Percentiles rank a stretch among this genome's conserved stretches.
phyloP scores from a whole-genome alignment of 2,329 filamentous ascomycete genomes.

The Westerdykella ornata region DNA sequence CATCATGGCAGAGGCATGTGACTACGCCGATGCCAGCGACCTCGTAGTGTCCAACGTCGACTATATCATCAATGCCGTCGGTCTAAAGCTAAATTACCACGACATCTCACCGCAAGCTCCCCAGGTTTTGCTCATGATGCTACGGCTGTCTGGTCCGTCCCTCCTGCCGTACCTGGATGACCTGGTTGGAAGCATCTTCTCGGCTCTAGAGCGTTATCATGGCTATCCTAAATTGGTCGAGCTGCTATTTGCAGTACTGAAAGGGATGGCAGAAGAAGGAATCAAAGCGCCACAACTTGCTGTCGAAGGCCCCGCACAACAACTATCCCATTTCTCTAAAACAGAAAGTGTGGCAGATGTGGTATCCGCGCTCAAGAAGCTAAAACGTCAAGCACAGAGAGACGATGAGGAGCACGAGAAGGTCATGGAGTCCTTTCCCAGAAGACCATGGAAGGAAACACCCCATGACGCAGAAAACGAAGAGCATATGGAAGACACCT shows the following conservation, averaged over 20 bases:
- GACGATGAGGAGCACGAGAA: constrained; percentile 21
- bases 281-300: constrained; percentile 51
- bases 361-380: constrained; percentile 30
- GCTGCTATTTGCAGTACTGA: constrained; percentile 73
- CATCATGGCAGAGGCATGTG: constrained; percentile 66
- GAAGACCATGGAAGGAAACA: constrained; percentile 29
- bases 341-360: constrained; percentile 15
- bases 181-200: constrained; percentile 83
- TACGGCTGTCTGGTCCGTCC: constrained; percentile 72
- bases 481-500: constrained; percentile 27
- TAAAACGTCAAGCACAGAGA: constrained; percentile 23
- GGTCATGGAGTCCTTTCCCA: constrained; percentile 20
- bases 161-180: constrained; percentile 88
- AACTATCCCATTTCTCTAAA: constrained; percentile 1
- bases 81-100: constrained; percentile 80
- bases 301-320: constrained; percentile 14
- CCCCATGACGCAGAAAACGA: constrained; percentile 13
- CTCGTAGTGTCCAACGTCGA: constrained; percentile 88
- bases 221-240: constrained; percentile 85
- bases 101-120: constrained; percentile 88
- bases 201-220: constrained; percentile 88
- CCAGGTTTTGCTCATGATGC: constrained; percentile 90
- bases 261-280: constrained; percentile 76
- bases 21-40: constrained; percentile 65
- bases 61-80: constrained; percentile 91